Conservation (phyloP, 2,329 filamentous ascomycete species). For the Coniochaeta prunicola region DNA sequence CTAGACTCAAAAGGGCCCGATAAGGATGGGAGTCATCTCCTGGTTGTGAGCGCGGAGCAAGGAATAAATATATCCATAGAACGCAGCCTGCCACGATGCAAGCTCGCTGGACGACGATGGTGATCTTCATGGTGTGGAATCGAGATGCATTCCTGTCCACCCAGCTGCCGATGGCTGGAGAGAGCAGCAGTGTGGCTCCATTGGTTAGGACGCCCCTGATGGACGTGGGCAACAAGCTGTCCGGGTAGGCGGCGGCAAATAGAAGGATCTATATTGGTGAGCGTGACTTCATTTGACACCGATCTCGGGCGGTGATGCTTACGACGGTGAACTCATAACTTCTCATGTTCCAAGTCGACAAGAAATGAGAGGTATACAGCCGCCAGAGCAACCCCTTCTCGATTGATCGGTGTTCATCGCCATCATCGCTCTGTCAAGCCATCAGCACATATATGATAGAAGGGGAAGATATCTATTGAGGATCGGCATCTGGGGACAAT, state of each 20-base stretch:
- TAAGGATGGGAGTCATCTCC: neutral
- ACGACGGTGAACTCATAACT: conserved; percentile 8
- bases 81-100: conserved; percentile 5
- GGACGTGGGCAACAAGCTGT: conserved; percentile 5
- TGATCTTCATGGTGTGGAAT: conserved; percentile 7
- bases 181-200: conserved; percentile 5
- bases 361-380: conserved; percentile 6
- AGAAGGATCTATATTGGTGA: conserved; percentile 2
- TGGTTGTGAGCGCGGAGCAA: neutral
- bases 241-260: conserved; percentile 5
- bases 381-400: conserved; percentile 5
- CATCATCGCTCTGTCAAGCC: neutral
- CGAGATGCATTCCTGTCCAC: conserved; percentile 6
- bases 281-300: neutral
- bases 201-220: conserved; percentile 7
- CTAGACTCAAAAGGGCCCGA: neutral
- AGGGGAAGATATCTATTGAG: neutral
- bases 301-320: neutral
- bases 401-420: neutral
- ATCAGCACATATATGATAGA: neutral
- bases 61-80: conserved; percentile 4
- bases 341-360: conserved; percentile 10
- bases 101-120: conserved; percentile 7
- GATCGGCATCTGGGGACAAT: neutral
- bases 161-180: conserved; percentile 5